A percentile compares a stretch with the other conserved stretches of the same genome.
Evolutionary conservation across 2,329 filamentous ascomycete genomes (phyloP).

Genomic region (Penicillium sp.): DNA sequence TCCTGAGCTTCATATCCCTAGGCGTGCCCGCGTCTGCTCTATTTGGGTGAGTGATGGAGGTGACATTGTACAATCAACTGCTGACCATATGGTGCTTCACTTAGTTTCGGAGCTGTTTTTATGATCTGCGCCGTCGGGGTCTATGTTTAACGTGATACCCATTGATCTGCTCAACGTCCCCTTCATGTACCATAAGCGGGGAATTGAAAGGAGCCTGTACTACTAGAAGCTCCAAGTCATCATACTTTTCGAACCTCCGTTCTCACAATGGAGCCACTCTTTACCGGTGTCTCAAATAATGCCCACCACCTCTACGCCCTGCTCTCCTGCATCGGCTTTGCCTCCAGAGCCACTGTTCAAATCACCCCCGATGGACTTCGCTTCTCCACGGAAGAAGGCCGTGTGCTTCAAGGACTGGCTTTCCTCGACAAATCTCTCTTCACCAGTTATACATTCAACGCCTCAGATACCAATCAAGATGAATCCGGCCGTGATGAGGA

Average conservation of each 20-base stretch:
- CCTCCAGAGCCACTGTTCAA: conserved; percentile 59
- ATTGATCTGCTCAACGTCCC: conserved; percentile 15
- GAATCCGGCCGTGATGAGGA: conserved; percentile 35
- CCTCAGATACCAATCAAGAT: conserved; percentile 29
- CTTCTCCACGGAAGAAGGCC: conserved; percentile 80
- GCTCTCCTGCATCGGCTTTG: conserved; percentile 58
- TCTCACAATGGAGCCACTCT: conserved; percentile 42
- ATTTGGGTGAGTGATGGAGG: conserved; percentile 65
- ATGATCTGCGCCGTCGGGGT: conserved; percentile 99
- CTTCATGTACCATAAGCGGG: conserved; percentile 36
- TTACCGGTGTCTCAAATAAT: conserved; percentile 58
- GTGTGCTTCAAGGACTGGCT: conserved; percentile 83
- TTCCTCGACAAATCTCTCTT: conserved; percentile 88
- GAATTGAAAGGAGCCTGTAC: conserved; percentile 28
- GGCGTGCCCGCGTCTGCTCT: conserved; percentile 83
- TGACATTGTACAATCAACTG: conserved; percentile 8
- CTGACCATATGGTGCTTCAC: conserved; percentile 1
- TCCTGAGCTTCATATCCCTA: conserved; percentile 69
- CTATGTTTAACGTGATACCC: conserved; percentile 66
- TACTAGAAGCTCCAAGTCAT: conserved; percentile 30
- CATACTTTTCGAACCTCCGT: conserved; percentile 11
- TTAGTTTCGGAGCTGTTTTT: conserved; percentile 86
- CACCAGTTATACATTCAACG: conserved; percentile 70
- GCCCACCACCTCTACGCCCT: conserved; percentile 57
- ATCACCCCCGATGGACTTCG: conserved; percentile 80